Evolutionary conservation across 441 rosid species (phyloP).

Genomic region (Populus hybrid): DNA sequence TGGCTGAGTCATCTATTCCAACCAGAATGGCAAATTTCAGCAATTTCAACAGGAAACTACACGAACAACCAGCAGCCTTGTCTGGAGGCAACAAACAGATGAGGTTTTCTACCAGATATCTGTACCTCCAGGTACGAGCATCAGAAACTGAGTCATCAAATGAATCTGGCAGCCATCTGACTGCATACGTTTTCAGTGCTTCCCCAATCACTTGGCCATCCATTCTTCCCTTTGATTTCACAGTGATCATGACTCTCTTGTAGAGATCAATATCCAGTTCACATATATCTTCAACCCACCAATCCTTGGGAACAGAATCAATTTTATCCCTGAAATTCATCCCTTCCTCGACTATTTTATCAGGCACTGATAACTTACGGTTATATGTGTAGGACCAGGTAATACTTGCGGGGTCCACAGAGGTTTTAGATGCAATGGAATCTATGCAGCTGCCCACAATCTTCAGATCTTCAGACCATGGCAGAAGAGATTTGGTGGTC

Average conservation of each 20-base stretch:
- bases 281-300: constrained; percentile 98
- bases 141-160: constrained; percentile 53
- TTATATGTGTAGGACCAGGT: constrained; percentile 92
- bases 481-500: constrained; percentile 71
- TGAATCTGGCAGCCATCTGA: constrained; percentile 83
- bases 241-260: constrained; percentile 60
- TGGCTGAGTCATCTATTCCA: constrained; percentile 47
- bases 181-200: constrained; percentile 70
- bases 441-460: constrained; percentile 83
- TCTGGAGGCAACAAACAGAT: constrained; percentile 66
- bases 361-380: constrained; percentile 56
- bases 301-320: constrained; percentile 76
- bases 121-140: constrained; percentile 42
- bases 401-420: constrained; percentile 64
- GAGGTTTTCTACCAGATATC: constrained; percentile 66
- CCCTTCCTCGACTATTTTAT: constrained; percentile 48
- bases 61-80: constrained; percentile 54
- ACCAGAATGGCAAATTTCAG: constrained; percentile 65
- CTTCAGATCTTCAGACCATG: constrained; percentile 89
- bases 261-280: constrained; percentile 81
- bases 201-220: constrained; percentile 62
- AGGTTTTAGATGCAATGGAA: constrained; percentile 80
- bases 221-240: constrained; percentile 85
- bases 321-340: constrained; percentile 37
- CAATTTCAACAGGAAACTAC: constrained; percentile 79